Evolutionary conservation across 2,329 filamentous ascomycete species (phyloP).

Genomic region (Beauveria asiatica): DNA sequence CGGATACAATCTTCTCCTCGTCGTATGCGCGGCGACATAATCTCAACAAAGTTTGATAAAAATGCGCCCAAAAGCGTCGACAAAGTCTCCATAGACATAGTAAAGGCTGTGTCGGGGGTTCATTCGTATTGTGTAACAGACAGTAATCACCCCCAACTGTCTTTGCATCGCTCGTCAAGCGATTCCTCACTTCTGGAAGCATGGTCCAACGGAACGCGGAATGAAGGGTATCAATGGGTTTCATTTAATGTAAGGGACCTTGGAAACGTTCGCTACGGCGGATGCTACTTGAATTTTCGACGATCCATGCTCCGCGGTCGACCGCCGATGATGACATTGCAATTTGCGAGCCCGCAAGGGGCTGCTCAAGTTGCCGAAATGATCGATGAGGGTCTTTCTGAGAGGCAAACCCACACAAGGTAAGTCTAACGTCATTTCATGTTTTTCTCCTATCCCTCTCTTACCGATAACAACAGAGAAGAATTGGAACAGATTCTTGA

Average conservation of each 20-base stretch:
- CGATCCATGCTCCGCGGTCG: not conserved
- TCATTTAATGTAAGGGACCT: not conserved
- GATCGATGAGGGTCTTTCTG: not conserved
- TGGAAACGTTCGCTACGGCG: not conserved
- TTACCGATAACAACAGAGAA: constrained; percentile 1
- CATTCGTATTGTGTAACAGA: not conserved
- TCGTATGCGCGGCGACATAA: constrained; percentile 5
- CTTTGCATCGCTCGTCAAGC: not conserved
- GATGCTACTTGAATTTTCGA: not conserved
- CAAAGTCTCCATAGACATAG: not conserved
- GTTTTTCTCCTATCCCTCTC: not conserved
- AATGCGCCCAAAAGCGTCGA: not conserved
- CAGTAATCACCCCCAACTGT: not conserved
- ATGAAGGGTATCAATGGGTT: not conserved
- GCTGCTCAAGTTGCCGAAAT: not conserved
- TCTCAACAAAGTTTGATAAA: not conserved
- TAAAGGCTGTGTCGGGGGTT: constrained; percentile 3
- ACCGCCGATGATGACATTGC: not conserved
- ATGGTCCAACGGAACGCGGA: not conserved
- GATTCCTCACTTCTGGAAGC: not conserved
- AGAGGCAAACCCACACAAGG: not conserved
- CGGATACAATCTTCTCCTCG: not conserved
- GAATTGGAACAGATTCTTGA: not conserved
- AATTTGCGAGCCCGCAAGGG: not conserved
- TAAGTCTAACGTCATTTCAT: not conserved